phyloP scores from a whole-genome alignment of 768 basidiomycete genomes.

The Pulveroboletus sp. region DNA sequence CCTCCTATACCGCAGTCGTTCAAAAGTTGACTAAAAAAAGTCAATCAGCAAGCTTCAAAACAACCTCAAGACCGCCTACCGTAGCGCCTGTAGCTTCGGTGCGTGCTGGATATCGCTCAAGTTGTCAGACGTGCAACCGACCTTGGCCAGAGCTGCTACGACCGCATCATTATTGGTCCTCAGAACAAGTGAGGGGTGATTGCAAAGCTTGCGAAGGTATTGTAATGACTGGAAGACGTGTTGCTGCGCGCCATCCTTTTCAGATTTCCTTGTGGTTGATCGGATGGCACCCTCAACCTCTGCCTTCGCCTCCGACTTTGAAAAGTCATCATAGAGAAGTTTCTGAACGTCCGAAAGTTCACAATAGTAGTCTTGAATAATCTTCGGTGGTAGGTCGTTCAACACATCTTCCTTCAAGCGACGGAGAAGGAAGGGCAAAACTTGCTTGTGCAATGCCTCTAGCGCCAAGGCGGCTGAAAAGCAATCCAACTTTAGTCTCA shows the following conservation, averaged over 20 bases:
- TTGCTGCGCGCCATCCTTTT: constrained; percentile 53
- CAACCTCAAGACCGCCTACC: constrained; percentile 46
- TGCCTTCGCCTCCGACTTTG: constrained; percentile 67
- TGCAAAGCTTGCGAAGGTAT: constrained; percentile 95
- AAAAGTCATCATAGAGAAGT: constrained; percentile 91
- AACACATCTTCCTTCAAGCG: constrained; percentile 97
- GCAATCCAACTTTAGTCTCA: background rate
- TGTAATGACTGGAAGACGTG: constrained; percentile 98
- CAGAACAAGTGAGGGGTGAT: constrained; percentile 91
- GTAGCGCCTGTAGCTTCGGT: constrained; percentile 88
- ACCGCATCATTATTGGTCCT: constrained; percentile 66
- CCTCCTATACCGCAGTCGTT: constrained; percentile 92
- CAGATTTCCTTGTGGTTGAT: constrained; percentile 32
- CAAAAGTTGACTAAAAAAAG: constrained; percentile 76
- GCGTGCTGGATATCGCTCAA: constrained; percentile 86
- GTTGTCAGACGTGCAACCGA: constrained; percentile 41
- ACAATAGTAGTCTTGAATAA: constrained; percentile 99
- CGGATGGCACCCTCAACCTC: constrained; percentile 67
- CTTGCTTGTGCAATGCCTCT: constrained; percentile 97
- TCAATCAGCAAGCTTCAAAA: constrained; percentile 4
- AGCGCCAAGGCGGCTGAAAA: constrained; percentile 82
- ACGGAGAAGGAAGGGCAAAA: constrained; percentile 94
- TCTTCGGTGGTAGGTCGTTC: constrained; percentile 94
- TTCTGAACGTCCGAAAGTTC: constrained; percentile 95
- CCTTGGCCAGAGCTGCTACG: constrained; percentile 53